Percentiles rank a stretch among this genome's conserved stretches.
phyloP scores from a whole-genome alignment of 2,329 filamentous ascomycete genomes.

The Penicillium sp. region DNA sequence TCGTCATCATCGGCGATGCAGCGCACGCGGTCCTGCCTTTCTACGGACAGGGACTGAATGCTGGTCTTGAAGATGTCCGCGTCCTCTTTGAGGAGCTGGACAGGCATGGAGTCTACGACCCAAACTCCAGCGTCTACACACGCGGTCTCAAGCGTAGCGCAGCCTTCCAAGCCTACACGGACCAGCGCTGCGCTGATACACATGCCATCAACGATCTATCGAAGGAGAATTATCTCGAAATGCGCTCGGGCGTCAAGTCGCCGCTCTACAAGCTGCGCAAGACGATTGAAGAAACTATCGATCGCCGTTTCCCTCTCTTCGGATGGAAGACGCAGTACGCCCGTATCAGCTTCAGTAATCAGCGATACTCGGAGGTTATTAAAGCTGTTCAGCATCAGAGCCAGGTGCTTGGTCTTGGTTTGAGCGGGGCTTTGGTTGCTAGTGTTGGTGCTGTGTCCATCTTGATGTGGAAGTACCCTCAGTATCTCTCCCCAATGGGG shows the following conservation, averaged over 20 bases:
- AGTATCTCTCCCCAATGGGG: conserved; percentile 15
- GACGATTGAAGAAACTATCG: conserved; percentile 72
- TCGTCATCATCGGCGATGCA: conserved; percentile 82
- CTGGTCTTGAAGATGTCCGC: conserved; percentile 85
- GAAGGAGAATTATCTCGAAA: conserved; percentile 83
- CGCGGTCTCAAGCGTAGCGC: conserved; percentile 36
- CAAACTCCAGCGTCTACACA: conserved; percentile 31
- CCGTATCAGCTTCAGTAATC: conserved; percentile 85
- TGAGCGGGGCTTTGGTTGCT: conserved; percentile 25
- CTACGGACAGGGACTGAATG: conserved; percentile 97
- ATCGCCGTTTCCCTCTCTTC: conserved; percentile 62
- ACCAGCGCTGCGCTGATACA: conserved; percentile 64
- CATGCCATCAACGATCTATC: conserved; percentile 89
- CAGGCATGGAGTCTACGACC: conserved; percentile 46
- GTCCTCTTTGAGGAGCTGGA: conserved; percentile 78
- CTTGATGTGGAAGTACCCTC: conserved; percentile 27
- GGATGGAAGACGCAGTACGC: conserved; percentile 92
- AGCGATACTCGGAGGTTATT: conserved; percentile 77
- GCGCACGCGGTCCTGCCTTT: conserved; percentile 98
- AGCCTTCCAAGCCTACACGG: conserved; percentile 65
- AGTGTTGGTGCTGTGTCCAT: conserved; percentile 25
- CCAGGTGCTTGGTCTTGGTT: conserved; percentile 44
- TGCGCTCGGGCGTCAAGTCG: conserved; percentile 76
- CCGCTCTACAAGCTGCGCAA: conserved; percentile 73
- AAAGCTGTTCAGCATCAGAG: conserved; percentile 61